These are phyloP conservation scores for Fusarium sublunatum DNA, from an alignment of 2,329 filamentous ascomycete species.

Conservation along the genomic window DNA sequence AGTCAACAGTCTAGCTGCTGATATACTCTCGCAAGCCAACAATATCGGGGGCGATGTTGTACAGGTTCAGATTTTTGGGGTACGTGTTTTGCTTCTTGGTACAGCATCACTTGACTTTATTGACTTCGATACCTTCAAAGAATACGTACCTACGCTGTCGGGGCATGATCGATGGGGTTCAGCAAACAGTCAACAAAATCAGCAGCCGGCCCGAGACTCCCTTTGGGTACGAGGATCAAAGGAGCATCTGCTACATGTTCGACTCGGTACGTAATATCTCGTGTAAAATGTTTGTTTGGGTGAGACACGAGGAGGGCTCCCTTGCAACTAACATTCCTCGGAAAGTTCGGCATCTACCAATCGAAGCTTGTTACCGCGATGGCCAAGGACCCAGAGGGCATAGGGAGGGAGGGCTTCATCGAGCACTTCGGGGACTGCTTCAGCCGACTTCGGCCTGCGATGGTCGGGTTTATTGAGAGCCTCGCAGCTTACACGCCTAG, in stretches of 20 bases:
- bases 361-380: conserved; percentile 18
- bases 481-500: conserved; percentile 12
- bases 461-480: conserved; percentile 10
- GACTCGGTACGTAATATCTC: conserved; percentile 13
- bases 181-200: conserved; percentile 5
- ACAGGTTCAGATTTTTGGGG: conserved; percentile 12
- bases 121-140: conserved; percentile 4
- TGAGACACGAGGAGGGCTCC: not conserved
- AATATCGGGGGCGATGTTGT: conserved; percentile 11
- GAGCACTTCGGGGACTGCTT: conserved; percentile 31
- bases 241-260: conserved; percentile 16
- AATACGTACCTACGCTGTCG: conserved; percentile 27
- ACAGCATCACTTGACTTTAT: not conserved
- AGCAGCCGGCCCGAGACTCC: not conserved
- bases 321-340: conserved; percentile 10
- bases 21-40: conserved; percentile 3
- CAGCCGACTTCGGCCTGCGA: conserved; percentile 2
- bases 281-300: not conserved
- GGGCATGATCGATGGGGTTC: conserved; percentile 17
- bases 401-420: conserved; percentile 17
- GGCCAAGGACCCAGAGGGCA: not conserved
- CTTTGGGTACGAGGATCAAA: conserved; percentile 20
- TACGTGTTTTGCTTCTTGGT: not conserved
- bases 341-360: conserved; percentile 19
- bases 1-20: conserved; percentile 8